Evolutionary conservation across 2,329 filamentous ascomycete species (phyloP).

Genomic region (Fusarium sp.): DNA sequence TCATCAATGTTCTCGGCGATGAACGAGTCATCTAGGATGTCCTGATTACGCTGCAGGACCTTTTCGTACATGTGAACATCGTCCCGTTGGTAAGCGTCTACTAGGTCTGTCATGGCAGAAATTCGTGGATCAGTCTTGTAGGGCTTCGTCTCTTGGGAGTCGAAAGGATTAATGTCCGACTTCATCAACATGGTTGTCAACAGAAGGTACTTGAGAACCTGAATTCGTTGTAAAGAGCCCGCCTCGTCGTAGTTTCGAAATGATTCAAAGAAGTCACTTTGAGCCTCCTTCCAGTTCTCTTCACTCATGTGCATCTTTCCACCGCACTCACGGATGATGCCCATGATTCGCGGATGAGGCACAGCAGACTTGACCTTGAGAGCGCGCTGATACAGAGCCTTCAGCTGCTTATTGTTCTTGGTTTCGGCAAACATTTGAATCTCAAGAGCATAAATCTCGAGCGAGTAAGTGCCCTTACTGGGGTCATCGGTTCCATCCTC

Average conservation of each 20-base stretch:
- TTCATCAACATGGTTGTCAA: conserved; percentile 99
- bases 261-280: conserved; percentile 98
- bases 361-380: conserved; percentile 96
- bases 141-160: conserved; percentile 98
- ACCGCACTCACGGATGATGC: conserved; percentile 97
- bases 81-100: conserved; percentile 95
- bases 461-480: conserved; percentile 94
- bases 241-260: conserved; percentile 99
- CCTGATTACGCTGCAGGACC: conserved; percentile 87
- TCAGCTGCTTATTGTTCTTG: conserved; percentile 96
- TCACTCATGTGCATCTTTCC: conserved; percentile 99
- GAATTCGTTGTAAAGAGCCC: conserved; percentile 93
- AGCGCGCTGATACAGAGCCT: conserved; percentile 90
- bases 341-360: conserved; percentile 98
- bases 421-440: conserved; percentile 99
- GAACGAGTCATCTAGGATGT: conserved; percentile 91
- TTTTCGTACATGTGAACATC: conserved; percentile 93
- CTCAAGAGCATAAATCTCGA: conserved; percentile 96
- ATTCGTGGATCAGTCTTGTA: conserved; percentile 97
- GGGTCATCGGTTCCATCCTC: conserved; percentile 91
- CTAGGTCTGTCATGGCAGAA: conserved; percentile 95
- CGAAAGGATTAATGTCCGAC: conserved; percentile 98
- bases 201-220: conserved; percentile 96
- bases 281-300: conserved; percentile 98
- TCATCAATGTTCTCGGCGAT: conserved; percentile 99